Conservation (phyloP, 495 filamentous ascomycete species). For the Podospora bellae-mahoneyi region DNA sequence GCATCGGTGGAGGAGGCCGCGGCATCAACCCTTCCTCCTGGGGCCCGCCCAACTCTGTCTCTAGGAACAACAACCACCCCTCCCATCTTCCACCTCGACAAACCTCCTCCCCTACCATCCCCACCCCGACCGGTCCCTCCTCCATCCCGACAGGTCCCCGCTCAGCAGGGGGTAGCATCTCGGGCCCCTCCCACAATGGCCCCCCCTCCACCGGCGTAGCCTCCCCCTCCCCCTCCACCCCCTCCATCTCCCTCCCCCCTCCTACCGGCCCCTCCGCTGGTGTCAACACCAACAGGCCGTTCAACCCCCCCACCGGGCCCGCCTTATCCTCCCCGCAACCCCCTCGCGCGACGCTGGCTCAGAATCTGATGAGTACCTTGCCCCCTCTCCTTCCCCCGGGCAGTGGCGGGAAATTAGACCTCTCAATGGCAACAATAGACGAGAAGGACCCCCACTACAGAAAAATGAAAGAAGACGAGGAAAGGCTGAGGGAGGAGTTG, state of each 20-base stretch:
- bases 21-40: conserved; percentile 32
- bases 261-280: conserved; percentile 20
- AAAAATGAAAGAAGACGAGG: conserved; percentile 45
- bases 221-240: conserved; percentile 26
- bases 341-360: conserved; percentile 38
- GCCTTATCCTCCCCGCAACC: conserved; percentile 29
- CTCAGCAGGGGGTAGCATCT: conserved; percentile 9
- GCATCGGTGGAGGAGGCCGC: conserved; percentile 30
- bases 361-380: conserved; percentile 40
- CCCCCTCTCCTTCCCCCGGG: conserved; percentile 35
- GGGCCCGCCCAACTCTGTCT: conserved; percentile 32
- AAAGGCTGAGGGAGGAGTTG: conserved; percentile 44
- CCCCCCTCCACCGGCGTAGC: conserved; percentile 8
- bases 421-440: conserved; percentile 31
- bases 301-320: conserved; percentile 51
- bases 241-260: conserved; percentile 21
- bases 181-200: conserved; percentile 6
- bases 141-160: conserved; percentile 47
- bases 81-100: conserved; percentile 8
- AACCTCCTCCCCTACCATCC: conserved; percentile 32
- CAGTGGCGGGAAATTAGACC: conserved; percentile 43
- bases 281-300: conserved; percentile 29
- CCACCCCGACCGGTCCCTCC: conserved; percentile 32
- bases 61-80: conserved; percentile 7
- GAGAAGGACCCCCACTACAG: conserved; percentile 39